These are phyloP conservation scores for Colletotrichum trifolii DNA, from an alignment of 2,329 filamentous ascomycete species.

Conservation along the genomic window DNA sequence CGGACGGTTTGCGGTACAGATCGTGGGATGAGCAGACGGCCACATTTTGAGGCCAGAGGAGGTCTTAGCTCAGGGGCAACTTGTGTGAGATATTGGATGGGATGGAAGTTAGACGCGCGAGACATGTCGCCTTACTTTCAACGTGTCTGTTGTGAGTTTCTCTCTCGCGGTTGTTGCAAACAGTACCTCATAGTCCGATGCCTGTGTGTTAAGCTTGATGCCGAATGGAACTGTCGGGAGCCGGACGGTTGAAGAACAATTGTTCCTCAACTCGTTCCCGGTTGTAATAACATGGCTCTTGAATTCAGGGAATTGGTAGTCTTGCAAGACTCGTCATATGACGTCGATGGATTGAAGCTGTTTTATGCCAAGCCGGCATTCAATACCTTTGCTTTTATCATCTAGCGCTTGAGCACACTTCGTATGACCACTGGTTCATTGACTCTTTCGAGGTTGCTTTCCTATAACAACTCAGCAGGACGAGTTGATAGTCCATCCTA, in stretches of 20 bases:
- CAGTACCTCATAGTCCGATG: not conserved
- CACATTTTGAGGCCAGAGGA: not conserved
- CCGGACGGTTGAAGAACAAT: not conserved
- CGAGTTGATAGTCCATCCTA: no score
- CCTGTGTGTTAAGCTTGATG: slow-evolving; percentile 5
- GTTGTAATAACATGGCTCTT: not conserved
- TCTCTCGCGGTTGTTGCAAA: no score
- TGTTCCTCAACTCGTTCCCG: not conserved
- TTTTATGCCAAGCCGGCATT: no score
- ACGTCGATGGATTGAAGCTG: not conserved
- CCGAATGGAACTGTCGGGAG: not conserved
- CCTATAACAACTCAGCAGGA: no score
- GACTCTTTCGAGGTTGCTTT: no score
- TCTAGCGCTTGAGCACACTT: no score
- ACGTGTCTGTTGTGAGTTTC: no score
- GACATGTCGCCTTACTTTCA: not conserved
- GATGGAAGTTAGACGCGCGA: slow-evolving; percentile 12
- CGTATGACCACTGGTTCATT: no score
- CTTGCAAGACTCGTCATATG: not conserved
- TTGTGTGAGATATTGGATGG: slow-evolving; percentile 25
- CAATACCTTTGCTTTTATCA: no score
- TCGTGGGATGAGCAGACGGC: not conserved
- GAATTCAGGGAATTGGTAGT: not conserved
- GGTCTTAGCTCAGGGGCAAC: slow-evolving; percentile 18
- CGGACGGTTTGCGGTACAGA: slow-evolving; percentile 15